Base-by-base conservation (phyloP, 345 rosid species). In the Mercurialis annua region DNA sequence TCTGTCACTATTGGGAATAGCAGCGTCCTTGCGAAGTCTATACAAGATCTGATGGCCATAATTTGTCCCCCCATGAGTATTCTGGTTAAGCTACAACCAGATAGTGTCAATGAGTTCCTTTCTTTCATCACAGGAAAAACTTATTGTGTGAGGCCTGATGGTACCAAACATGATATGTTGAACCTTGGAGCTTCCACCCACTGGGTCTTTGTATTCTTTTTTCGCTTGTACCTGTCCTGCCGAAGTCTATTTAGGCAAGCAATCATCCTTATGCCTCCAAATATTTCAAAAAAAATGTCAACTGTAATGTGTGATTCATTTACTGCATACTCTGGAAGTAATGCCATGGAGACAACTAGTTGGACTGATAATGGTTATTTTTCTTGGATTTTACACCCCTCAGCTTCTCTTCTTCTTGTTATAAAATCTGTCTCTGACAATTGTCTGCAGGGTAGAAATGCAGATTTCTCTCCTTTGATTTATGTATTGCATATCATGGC, bases 321-420 rank as follows among this genome's bases (percentile, higher is more conserved):
- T 42, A 71, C 76, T 30, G 82, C 82, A 65, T 76, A 73, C 71
- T 72, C 87, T 40, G 95, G 95, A 64, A 80, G 59, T 65, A 92
- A 87, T 73, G 81, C 81, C 85, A 73, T 82, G 71, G 87, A 84
- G 78, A 86, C 76, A 67, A 83, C 80, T 63, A 83, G 73, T 27
- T 89, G 90, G 95, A 70, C 66, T 27, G 54, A 77, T 59, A 85
- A 84, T 26, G 91, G 88, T 65, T 91, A 94, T 65, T 94, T 94
- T 81, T 87, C 91, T 60, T 87, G 83, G 92, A 79, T 86, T 69
- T 66, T 61, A 62, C 83, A 81, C 50, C 80, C 87, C 67, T 81
- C 97, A 31, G 84, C 83, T 33, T 82, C 96, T 70, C 86, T 94
- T 77, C 81, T 76, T 73, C 79, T 66, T 60, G 76, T 87, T 70